phyloP scores from a whole-genome alignment of 768 basidiomycete genomes.

The Kwoniella sp. region DNA sequence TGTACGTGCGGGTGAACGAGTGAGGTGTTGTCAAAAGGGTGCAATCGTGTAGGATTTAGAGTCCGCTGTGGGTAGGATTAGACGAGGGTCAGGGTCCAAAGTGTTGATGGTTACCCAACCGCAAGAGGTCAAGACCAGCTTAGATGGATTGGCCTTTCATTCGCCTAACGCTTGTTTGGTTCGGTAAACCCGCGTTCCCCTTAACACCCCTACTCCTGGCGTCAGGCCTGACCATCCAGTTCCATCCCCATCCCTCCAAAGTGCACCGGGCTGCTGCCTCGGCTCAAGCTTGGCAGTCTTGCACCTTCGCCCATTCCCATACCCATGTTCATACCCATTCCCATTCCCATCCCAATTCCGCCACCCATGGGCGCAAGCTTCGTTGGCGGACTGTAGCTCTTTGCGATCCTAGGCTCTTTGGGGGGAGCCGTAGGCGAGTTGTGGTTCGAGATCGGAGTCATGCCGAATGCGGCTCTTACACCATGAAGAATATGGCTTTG shows the following conservation, averaged over 20 bases:
- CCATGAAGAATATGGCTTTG: conserved; percentile 60
- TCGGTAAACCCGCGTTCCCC: background rate
- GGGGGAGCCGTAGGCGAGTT: conserved; percentile 10
- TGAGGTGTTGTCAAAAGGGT: too few species aligned
- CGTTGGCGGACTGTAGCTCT: conserved; percentile 32
- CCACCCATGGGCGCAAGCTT: conserved; percentile 46
- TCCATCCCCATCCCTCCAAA: conserved; percentile 46
- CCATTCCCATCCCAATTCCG: conserved; percentile 13
- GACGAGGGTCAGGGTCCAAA: too few species aligned
- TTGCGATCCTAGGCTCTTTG: conserved; percentile 19
- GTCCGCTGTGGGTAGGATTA: too few species aligned
- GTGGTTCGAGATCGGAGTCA: conserved; percentile 69
- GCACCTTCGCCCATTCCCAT: conserved; percentile 16
- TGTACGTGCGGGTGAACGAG: too few species aligned
- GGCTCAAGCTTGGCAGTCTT: conserved; percentile 47
- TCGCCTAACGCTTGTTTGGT: too few species aligned
- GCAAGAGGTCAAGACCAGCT: too few species aligned
- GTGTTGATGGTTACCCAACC: too few species aligned
- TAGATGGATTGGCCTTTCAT: too few species aligned
- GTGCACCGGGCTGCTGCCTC: conserved; percentile 43
- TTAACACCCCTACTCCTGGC: background rate
- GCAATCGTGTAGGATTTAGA: too few species aligned
- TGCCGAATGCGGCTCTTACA: conserved; percentile 83
- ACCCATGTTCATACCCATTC: conserved; percentile 9
- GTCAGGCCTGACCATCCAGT: conserved; percentile 47